Evolutionary conservation across 2,329 filamentous ascomycete species (phyloP).

Genomic region (Ceratocystis cubensis): DNA sequence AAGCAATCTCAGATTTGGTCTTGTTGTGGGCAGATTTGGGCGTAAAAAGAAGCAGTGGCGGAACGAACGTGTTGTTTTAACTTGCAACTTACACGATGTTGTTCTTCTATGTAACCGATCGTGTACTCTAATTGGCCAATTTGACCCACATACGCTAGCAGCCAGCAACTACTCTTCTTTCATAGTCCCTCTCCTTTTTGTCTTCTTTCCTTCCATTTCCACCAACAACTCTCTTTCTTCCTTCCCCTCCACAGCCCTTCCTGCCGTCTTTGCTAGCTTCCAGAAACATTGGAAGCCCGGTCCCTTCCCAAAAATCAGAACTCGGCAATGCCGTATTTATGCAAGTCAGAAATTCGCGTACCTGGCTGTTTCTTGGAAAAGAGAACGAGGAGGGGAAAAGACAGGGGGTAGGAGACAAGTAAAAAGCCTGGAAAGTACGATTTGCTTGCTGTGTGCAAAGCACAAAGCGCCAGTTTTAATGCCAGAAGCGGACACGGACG

Average conservation of each 20-base stretch:
- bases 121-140: not conserved
- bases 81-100: not conserved
- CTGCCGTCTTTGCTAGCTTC: not conserved
- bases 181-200: not conserved
- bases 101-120: not conserved
- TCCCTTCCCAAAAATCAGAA: not conserved
- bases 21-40: not conserved
- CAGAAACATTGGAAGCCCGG: not conserved
- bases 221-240: not conserved
- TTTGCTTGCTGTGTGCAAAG: too few relatives aligned
- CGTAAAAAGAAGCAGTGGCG: not conserved
- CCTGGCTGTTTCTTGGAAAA: not conserved
- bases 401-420: not conserved
- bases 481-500: not conserved
- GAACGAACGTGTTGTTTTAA: not conserved
- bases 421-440: too few relatives aligned
- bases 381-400: not conserved
- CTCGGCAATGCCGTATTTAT: slow-evolving; percentile 8
- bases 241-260: not conserved
- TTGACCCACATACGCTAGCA: not conserved
- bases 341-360: not conserved
- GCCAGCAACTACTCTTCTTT: not conserved
- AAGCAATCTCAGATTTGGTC: too few relatives aligned
- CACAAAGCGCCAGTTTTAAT: not conserved
- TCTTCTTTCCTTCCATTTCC: not conserved